Percentiles rank a stretch among this genome's conserved stretches.
These are phyloP conservation scores for Bothriochloa decipiens DNA, from an alignment of 176 grass and related monocot genomes.

Conservation along the genomic window DNA sequence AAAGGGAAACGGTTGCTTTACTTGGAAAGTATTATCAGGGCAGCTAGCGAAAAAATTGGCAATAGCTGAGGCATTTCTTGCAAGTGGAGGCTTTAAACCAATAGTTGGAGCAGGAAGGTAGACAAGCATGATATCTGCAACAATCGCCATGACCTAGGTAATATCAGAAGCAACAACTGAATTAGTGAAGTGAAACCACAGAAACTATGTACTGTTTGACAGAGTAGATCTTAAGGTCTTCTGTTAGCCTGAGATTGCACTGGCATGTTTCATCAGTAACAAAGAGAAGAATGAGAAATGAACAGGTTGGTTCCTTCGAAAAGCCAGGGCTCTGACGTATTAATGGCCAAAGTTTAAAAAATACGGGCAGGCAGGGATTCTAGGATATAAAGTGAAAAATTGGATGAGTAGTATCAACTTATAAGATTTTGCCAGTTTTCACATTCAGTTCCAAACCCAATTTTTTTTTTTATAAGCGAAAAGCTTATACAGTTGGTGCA, in stretches of 20 bases:
- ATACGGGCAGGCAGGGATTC: neutral
- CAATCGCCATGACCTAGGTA: conserved; percentile 83
- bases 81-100: conserved; percentile 67
- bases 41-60: conserved; percentile 78
- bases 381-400: neutral
- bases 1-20: conserved; percentile 37
- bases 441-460: neutral
- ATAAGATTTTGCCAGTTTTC: neutral
- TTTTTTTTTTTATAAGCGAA: no score
- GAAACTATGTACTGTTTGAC: neutral
- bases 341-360: neutral
- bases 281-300: no score
- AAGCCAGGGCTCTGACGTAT: no score
- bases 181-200: neutral
- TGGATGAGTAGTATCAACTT: neutral
- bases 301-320: no score
- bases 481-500: neutral
- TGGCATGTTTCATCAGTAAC: no score
- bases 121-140: conserved; percentile 96
- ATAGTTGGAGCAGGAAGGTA: conserved; percentile 97
- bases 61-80: conserved; percentile 67
- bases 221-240: neutral
- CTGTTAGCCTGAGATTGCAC: neutral
- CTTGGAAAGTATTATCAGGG: conserved; percentile 96
- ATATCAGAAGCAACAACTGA: conserved; percentile 14